Percentiles rank a stretch among this genome's conserved stretches.
Conservation (phyloP, 345 rosid species). For the Lagerstroemia speciosa region DNA sequence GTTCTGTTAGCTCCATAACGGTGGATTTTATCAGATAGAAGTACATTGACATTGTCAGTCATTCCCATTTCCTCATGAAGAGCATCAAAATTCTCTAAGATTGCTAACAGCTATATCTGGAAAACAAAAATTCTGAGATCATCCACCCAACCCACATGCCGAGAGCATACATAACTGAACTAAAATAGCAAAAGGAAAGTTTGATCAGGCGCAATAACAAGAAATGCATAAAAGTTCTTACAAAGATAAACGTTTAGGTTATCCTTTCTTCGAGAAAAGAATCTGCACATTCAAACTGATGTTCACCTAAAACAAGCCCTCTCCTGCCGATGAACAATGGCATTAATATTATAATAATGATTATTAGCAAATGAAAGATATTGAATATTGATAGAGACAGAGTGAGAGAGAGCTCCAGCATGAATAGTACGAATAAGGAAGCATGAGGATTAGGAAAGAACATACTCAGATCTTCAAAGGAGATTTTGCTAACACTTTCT, state of each 20-base stretch:
- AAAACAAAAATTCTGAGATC: too few species aligned
- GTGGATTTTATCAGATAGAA: too few species aligned
- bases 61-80: too few species aligned
- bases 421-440: too few species aligned
- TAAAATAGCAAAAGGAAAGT: background rate
- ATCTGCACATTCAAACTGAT: background rate
- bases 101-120: too few species aligned
- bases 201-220: background rate
- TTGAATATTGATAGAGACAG: too few species aligned
- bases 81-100: too few species aligned
- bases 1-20: too few species aligned
- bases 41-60: too few species aligned
- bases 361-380: background rate
- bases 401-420: background rate
- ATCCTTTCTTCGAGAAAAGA: too few species aligned
- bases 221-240: background rate
- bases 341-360: background rate
- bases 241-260: background rate
- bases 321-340: slow-evolving; percentile 37
- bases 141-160: background rate
- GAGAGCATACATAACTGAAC: background rate
- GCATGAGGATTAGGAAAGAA: slow-evolving; percentile 11
- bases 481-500: slow-evolving; percentile 44
- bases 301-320: slow-evolving; percentile 45
- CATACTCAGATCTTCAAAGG: slow-evolving; percentile 78